Conservation (phyloP, 2,329 filamentous ascomycete genomes). For the Chaetomium strumarium region DNA sequence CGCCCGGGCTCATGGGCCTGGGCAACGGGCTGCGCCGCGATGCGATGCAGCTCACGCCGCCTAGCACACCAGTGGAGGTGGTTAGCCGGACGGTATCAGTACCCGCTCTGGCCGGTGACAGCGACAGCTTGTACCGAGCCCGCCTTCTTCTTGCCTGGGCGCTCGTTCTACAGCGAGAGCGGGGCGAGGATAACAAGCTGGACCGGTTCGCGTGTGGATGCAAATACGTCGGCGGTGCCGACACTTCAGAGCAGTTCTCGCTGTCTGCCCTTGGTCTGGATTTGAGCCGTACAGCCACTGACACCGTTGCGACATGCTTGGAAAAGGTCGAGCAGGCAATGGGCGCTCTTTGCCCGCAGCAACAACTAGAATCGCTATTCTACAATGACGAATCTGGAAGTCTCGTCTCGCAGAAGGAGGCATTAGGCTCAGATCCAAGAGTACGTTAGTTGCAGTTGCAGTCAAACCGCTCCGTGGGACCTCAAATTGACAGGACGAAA, state of each 20-base stretch:
- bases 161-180: conserved; percentile 9
- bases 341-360: neutral
- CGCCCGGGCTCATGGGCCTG: conserved; percentile 3
- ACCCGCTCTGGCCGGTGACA: neutral
- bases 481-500: no score
- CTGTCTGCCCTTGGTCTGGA: conserved; percentile 5
- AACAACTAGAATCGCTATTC: neutral
- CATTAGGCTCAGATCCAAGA: no score
- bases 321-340: neutral
- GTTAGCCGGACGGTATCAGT: conserved; percentile 5
- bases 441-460: no score
- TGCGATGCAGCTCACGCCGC: conserved; percentile 1
- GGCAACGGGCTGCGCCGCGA: conserved; percentile 1
- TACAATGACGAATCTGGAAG: conserved; percentile 3
- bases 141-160: conserved; percentile 7
- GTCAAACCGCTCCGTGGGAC: no score
- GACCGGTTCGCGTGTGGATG: conserved; percentile 10
- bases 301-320: neutral
- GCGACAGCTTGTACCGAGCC: neutral
- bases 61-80: neutral
- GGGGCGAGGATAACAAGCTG: conserved; percentile 4
- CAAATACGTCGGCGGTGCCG: neutral
- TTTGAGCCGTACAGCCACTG: neutral
- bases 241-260: conserved; percentile 8
- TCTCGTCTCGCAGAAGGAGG: neutral